A percentile compares a stretch with the other conserved stretches of the same genome.
Conservation (phyloP, 2,329 filamentous ascomycete genomes). For the Teratosphaeria gauchensis region DNA sequence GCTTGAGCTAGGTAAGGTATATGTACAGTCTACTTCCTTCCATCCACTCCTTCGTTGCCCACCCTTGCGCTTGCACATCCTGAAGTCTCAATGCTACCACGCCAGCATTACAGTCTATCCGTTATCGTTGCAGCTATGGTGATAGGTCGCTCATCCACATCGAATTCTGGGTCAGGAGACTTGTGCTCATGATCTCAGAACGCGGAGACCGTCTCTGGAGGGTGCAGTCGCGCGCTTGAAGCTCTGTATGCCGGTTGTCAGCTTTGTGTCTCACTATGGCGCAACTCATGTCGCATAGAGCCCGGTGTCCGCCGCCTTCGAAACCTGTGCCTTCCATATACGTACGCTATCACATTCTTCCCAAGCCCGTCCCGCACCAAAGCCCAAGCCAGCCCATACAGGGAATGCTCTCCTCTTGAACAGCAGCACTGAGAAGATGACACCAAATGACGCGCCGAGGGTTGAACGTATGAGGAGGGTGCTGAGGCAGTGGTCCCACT, state of each 20-base stretch:
- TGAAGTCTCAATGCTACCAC: background rate
- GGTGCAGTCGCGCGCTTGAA: conserved; percentile 43
- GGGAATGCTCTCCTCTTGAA: conserved; percentile 99
- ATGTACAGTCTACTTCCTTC: background rate
- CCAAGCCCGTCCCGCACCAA: conserved; percentile 92
- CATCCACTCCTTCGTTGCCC: background rate
- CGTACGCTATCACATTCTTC: conserved; percentile 84
- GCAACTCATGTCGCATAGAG: background rate
- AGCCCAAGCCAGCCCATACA: conserved; percentile 86
- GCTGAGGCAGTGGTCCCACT: conserved; percentile 99
- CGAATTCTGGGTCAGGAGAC: background rate
- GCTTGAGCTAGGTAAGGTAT: background rate
- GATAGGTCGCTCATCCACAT: background rate
- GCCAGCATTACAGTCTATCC: background rate
- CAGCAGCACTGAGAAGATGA: conserved; percentile 95
- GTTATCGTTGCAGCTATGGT: background rate
- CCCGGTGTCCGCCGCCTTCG: too few relatives aligned
- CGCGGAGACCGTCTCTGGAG: conserved; percentile 39
- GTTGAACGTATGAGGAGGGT: conserved; percentile 95
- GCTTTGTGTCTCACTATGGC: background rate
- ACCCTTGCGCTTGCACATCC: background rate
- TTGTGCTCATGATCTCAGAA: conserved; percentile 30
- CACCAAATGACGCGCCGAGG: conserved; percentile 90
- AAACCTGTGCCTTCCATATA: conserved; percentile 5
- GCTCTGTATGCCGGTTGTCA: conserved; percentile 28